phyloP scores from a whole-genome alignment of 192 early-diverging fungal genomes.

The Cetraspora pellucida region DNA sequence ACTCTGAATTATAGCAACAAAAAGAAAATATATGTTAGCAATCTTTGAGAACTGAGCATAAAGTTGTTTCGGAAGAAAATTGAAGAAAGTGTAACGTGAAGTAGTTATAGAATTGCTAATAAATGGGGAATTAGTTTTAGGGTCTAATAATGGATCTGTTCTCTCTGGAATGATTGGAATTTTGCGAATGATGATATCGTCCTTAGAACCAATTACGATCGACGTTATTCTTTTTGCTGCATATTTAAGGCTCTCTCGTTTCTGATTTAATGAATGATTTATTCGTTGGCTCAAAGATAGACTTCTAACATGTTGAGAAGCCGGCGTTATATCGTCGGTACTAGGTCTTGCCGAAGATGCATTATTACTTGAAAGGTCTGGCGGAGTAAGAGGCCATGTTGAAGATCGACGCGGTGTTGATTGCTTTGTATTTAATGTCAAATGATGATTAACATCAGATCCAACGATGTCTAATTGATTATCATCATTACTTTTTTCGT shows the following conservation, averaged over 20 bases:
- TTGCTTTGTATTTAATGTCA: no score
- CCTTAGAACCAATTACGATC: background rate
- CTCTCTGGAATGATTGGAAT: conserved; percentile 29
- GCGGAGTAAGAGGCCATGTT: no score
- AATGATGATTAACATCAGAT: no score
- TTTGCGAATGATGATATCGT: background rate
- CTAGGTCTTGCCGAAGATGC: no score
- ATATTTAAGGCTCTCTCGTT: background rate
- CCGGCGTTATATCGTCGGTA: background rate
- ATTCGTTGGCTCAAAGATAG: background rate
- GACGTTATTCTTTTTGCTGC: background rate
- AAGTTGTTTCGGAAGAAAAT: conserved; percentile 66
- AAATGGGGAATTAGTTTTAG: conserved; percentile 49
- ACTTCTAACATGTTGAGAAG: background rate
- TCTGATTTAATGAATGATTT: background rate
- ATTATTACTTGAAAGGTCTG: no score
- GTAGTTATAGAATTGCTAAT: conserved; percentile 65
- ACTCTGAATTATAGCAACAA: conserved; percentile 60
- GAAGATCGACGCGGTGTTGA: no score
- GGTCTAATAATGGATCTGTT: conserved; percentile 42
- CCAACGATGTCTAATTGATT: no score
- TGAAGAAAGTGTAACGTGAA: conserved; percentile 59
- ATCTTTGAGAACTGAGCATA: conserved; percentile 70
- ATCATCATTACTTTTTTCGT: no score
- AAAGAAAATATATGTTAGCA: conserved; percentile 71